Evolutionary conservation across 2,329 filamentous ascomycete genomes (phyloP).

Genomic region (Ascochyta pisi): DNA sequence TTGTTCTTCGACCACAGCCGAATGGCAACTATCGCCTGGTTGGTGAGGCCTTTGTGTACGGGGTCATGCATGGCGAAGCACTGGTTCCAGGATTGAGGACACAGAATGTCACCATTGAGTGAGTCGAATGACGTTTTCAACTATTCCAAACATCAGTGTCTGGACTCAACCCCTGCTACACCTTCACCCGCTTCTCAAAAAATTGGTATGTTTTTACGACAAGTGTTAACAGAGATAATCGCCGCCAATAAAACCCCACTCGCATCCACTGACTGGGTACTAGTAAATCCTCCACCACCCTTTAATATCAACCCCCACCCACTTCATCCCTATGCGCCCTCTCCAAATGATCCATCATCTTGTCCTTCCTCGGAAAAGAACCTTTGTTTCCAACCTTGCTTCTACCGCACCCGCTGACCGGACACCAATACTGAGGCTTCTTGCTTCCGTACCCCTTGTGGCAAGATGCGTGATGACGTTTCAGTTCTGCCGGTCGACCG

Average conservation of each 20-base stretch:
- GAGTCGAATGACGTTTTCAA: not conserved
- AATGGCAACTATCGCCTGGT: constrained; percentile 30
- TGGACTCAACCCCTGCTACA: not conserved
- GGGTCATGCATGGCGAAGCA: constrained; percentile 34
- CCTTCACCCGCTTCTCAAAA: not conserved
- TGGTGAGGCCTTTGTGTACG: constrained; percentile 36
- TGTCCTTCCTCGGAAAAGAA: constrained; percentile 15
- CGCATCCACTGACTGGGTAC: constrained; percentile 8
- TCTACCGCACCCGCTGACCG: constrained; percentile 2
- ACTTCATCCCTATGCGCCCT: constrained; percentile 8
- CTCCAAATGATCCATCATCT: constrained; percentile 20
- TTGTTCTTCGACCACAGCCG: constrained; percentile 23
- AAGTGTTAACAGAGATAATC: constrained; percentile 13
- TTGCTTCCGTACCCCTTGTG: constrained; percentile 1
- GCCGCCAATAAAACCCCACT: constrained; percentile 5
- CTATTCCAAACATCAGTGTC: not conserved
- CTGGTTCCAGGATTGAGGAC: constrained; percentile 16
- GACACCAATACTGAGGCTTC: constrained; percentile 13
- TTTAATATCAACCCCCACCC: not conserved
- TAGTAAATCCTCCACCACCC: not conserved
- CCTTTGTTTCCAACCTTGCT: not conserved
- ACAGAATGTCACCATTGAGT: constrained; percentile 22
- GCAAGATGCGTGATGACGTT: constrained; percentile 6
- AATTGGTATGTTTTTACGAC: constrained; percentile 5
- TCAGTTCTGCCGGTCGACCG: constrained; percentile 9